Base-by-base conservation (phyloP, 805 yeast genomes). In the Metschnikowia dekortorum region DNA sequence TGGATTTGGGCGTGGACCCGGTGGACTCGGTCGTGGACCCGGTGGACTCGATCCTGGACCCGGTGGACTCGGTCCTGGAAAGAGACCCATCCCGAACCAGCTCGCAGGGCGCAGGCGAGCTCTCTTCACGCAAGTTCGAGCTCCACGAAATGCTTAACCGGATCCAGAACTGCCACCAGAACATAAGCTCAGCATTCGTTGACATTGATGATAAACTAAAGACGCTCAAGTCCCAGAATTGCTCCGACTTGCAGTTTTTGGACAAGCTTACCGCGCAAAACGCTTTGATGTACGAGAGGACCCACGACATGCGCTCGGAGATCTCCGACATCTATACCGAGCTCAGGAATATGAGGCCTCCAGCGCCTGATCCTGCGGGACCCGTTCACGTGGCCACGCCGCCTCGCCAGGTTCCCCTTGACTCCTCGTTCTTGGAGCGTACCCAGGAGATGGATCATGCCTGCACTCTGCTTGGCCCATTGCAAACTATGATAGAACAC, bases 1-100 rank as follows among this genome's bases (percentile, higher is more conserved):
- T 16, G 18, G 18, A 16, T 16, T 22, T 4, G 22, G 22, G 22
- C 22, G 22, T 22, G 22, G 22, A 22, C 22, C 1, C 22, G 22
- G 22, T 22, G 22, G 22, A 22, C 3, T 22, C 4, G 22, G 22
- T 2, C 22, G 22, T 22, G 22, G 22, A 22, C 5, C 1, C 5
- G 5, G 22, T 22, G 22, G 22, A 22, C 22, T 4, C 22, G 22
- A 5, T 16, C 16, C 16, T 16, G 18, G 18, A 16, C 18, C 18
- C 18, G 18, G 18, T 16, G 18, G 18, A 16, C 18, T 55, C 66
- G n/a, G 51, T 62, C 29, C 59, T 61, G 63, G 63, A 53, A 14
- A 49, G 50, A 41, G 53, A 49, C 30, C 36, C 8, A 4, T n/a
- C 34, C 14, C 29, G n/a, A 26, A 31, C 8, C 38, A 18, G 18